Base-by-base conservation (phyloP, 192 early-diverging fungal species). In the Chytriomyces hyalinus region DNA sequence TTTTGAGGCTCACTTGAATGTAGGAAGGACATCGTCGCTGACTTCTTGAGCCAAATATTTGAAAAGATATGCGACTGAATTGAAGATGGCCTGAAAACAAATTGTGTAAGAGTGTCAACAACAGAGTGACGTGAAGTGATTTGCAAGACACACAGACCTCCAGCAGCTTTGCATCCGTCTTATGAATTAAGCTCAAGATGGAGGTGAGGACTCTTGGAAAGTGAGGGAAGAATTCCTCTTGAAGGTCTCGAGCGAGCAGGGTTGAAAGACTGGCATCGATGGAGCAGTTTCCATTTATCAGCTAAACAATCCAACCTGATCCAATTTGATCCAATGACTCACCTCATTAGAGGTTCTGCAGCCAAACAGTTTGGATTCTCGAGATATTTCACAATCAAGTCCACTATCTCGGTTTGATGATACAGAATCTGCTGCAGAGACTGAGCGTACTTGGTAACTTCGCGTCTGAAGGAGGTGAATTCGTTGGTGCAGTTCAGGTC, bases 401-500 rank as follows among this genome's bases (percentile, higher is more conserved):
- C 81, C 0, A 93, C 84, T 50, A 99, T 91, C 20, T 84, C 80
- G 6, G 92, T 88, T 78, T 97, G 95, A 81, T 99, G 95, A 79
- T 95, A 94, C 7, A 99, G 84, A 22, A 99, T 84, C 77, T 93
- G 91, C n/a, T 94, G 90, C 15, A 99, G 84, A 11, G 93, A 93
- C 78, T 92, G 86, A 67, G 88, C 83, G 67, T 89, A 85, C 36
- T 84, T 82, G 57, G 81, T 82, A 26, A 97, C 84, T 6, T 93
- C 91, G 13, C 86, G 83, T 22, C 84, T 77, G 79, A 98, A 95
- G 13, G 82, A 83, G 6, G 86, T 87, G 80, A 94, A 99, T 65
- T 93, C 88, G 46, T 83, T 86, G 5, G 97, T 96, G 73, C 92
- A 86, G 82, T 99, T 97, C n/a, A 95, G 86, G 67, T 99, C 97